phyloP scores from a whole-genome alignment of 2,329 filamentous ascomycete species.

The Aureobasidium sp. region DNA sequence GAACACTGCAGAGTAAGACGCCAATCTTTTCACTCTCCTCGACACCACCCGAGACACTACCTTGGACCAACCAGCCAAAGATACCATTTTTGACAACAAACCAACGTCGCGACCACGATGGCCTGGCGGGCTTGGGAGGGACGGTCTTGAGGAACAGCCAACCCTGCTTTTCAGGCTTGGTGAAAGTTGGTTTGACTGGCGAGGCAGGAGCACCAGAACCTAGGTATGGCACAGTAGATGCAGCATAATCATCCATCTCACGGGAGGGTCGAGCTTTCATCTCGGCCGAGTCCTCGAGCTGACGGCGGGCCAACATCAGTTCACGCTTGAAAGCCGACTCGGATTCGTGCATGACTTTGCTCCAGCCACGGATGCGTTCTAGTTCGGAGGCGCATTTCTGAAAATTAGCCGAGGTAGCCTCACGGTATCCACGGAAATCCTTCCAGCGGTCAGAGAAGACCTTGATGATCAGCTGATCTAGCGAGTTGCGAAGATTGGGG shows the following conservation, averaged over 20 bases:
- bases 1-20: constrained; percentile 85
- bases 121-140: constrained; percentile 80
- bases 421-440: constrained; percentile 68
- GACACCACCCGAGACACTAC: constrained; percentile 70
- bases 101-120: constrained; percentile 87
- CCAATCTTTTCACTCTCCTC: constrained; percentile 95
- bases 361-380: constrained; percentile 87
- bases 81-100: constrained; percentile 94
- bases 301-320: constrained; percentile 67
- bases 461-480: constrained; percentile 81
- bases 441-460: constrained; percentile 83
- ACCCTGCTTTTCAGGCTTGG: constrained; percentile 70
- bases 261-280: constrained; percentile 69
- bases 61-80: constrained; percentile 88
- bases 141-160: constrained; percentile 83
- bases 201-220: constrained; percentile 52
- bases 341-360: constrained; percentile 86
- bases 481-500: constrained; percentile 72
- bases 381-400: constrained; percentile 69
- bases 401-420: constrained; percentile 55
- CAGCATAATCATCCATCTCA: constrained; percentile 86
- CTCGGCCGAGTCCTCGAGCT: constrained; percentile 74
- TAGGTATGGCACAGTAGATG: constrained; percentile 82
- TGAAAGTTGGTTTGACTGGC: constrained; percentile 47
- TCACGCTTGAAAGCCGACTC: constrained; percentile 78